A percentile compares a stretch with the other conserved stretches of the same genome.
phyloP scores from a whole-genome alignment of 768 basidiomycete genomes.

The Coprinopsis sp. region DNA sequence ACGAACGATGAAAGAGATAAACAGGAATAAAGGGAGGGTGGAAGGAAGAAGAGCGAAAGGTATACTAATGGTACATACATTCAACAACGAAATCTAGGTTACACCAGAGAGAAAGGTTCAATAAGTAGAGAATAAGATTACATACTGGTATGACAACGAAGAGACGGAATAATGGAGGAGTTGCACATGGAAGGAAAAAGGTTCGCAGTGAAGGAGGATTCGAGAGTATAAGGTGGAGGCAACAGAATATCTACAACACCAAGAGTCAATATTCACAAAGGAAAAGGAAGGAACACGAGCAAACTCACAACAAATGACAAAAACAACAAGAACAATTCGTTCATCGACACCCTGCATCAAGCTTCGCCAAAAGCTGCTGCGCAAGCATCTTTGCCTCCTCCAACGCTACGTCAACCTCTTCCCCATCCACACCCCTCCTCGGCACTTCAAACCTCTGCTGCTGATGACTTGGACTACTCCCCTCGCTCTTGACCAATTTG shows the following conservation, averaged over 20 bases:
- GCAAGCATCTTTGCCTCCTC: conserved; percentile 33
- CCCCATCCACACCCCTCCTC: not conserved
- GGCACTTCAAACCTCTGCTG: not conserved
- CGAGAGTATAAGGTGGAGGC: too few relatives aligned
- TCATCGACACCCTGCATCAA: conserved; percentile 21
- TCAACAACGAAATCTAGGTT: not conserved
- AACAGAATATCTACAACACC: too few relatives aligned
- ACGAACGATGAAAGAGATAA: not conserved
- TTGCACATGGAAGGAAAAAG: too few relatives aligned
- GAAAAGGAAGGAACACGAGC: not conserved
- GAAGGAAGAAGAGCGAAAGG: not conserved
- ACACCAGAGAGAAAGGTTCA: too few relatives aligned
- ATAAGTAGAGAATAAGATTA: too few relatives aligned
- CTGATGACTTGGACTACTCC: conserved; percentile 3
- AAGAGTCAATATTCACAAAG: too few relatives aligned
- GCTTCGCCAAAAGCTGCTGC: conserved; percentile 26
- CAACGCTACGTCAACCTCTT: conserved; percentile 24
- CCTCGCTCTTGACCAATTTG: conserved; percentile 1
- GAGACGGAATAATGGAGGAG: too few relatives aligned
- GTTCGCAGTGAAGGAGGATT: too few relatives aligned
- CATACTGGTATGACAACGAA: too few relatives aligned
- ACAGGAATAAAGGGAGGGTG: not conserved
- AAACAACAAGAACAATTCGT: too few relatives aligned
- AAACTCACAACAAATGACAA: not conserved
- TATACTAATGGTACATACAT: not conserved